Evolutionary conservation across 768 basidiomycete genomes (phyloP).

Genomic region (Pleurotus tuber-regium): DNA sequence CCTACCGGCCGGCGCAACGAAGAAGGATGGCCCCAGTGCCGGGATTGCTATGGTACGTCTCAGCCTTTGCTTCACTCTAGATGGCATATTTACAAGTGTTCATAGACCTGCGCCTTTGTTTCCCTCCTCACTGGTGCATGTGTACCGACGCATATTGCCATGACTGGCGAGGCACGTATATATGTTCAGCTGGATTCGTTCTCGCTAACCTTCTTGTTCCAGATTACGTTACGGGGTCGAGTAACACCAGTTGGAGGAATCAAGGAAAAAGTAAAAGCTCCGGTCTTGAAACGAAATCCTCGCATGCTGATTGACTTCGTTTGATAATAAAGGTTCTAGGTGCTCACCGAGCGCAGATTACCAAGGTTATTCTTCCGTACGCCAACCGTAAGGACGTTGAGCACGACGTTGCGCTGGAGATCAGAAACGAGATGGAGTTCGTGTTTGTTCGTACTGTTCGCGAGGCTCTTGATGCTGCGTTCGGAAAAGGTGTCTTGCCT

Average conservation of each 20-base stretch:
- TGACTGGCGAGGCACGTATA: slow-evolving; percentile 80
- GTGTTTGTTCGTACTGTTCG: slow-evolving; percentile 77
- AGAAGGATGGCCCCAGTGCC: slow-evolving; percentile 92
- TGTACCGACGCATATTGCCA: slow-evolving; percentile 71
- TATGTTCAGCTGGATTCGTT: neutral
- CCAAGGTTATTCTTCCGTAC: slow-evolving; percentile 80
- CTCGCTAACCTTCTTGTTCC: neutral
- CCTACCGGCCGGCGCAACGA: slow-evolving; percentile 85
- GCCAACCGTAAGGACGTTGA: slow-evolving; percentile 87
- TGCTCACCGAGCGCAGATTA: slow-evolving; percentile 83
- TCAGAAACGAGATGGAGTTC: slow-evolving; percentile 75
- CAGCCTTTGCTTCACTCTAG: neutral
- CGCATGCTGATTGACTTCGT: slow-evolving; percentile 1
- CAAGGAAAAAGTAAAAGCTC: slow-evolving; percentile 65
- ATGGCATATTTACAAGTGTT: neutral
- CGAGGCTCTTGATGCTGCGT: slow-evolving; percentile 82
- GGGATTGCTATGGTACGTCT: slow-evolving; percentile 78
- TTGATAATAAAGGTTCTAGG: slow-evolving; percentile 55
- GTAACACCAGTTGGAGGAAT: slow-evolving; percentile 88
- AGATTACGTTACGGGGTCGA: slow-evolving; percentile 81
- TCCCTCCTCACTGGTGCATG: slow-evolving; percentile 78
- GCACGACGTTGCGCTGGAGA: slow-evolving; percentile 75
- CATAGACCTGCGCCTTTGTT: slow-evolving; percentile 78
- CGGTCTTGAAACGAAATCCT: too few species aligned
- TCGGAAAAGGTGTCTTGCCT: slow-evolving; percentile 64